A percentile compares a stretch with the other conserved stretches of the same genome.
Conservation (phyloP, 345 rosid species). For the Cardamine chenopodiifolia region DNA sequence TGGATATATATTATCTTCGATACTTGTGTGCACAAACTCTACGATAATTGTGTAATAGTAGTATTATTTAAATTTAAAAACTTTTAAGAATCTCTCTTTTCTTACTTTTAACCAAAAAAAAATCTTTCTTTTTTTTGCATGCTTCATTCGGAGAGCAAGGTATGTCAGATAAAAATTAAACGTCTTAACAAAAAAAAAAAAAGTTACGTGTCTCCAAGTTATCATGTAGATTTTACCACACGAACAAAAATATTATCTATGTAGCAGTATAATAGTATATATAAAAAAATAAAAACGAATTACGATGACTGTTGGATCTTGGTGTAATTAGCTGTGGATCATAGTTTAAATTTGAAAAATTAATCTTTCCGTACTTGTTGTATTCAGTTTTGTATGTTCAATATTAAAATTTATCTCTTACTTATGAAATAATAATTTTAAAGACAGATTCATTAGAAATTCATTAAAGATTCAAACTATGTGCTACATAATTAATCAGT, state of each 20-base stretch:
- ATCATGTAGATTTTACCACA: too few species aligned
- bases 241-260: too few species aligned
- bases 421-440: neutral
- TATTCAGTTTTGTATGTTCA: neutral
- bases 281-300: neutral
- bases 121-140: too few species aligned
- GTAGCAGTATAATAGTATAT: neutral
- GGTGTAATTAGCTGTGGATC: slow-evolving; percentile 2
- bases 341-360: neutral
- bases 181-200: neutral
- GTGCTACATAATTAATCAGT: slow-evolving; percentile 7
- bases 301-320: neutral
- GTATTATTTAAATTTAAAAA: neutral
- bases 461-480: slow-evolving; percentile 4
- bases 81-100: neutral
- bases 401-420: neutral
- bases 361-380: neutral
- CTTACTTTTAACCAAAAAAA: too few species aligned
- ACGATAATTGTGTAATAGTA: neutral
- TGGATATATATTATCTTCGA: slow-evolving; percentile 8
- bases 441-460: neutral
- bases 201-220: too few species aligned
- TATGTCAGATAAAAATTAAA: neutral
- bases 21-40: neutral
- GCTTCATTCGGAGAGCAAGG: neutral